Evolutionary conservation across 176 grass and related monocot genomes (phyloP).

Genomic region (Otatea glauca): DNA sequence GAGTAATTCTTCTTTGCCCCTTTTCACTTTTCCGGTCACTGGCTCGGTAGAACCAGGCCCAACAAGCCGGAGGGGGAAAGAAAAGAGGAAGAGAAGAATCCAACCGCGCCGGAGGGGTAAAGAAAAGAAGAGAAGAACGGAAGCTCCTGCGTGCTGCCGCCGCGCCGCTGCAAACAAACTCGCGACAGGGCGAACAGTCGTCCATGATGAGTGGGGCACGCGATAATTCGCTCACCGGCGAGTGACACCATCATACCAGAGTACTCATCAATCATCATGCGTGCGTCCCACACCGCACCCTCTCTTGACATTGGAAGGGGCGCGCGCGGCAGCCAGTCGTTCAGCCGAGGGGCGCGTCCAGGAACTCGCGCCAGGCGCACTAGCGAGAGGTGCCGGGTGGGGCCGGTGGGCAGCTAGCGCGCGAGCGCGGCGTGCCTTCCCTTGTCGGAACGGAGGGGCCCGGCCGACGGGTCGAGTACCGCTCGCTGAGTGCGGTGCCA

Average conservation of each 20-base stretch:
- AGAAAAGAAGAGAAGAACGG: neutral
- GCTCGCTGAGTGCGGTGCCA: neutral
- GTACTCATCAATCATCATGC: slow-evolving; percentile 46
- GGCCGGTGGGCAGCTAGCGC: neutral
- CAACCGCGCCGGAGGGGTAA: too few species aligned
- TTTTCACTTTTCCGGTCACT: neutral
- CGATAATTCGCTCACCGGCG: slow-evolving; percentile 38
- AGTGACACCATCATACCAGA: slow-evolving; percentile 39
- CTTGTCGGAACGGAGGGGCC: slow-evolving; percentile 46
- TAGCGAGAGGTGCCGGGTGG: neutral
- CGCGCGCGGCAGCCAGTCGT: neutral
- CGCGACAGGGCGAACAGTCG: neutral
- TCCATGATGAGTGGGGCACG: slow-evolving; percentile 28
- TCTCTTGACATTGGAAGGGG: neutral
- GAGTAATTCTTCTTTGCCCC: neutral
- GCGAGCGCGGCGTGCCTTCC: slow-evolving; percentile 43
- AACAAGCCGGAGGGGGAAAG: neutral
- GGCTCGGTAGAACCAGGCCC: slow-evolving; percentile 4
- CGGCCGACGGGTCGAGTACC: neutral
- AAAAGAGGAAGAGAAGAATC: too few species aligned
- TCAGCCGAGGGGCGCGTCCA: slow-evolving; percentile 19
- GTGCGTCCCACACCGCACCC: slow-evolving; percentile 16
- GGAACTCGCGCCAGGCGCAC: neutral
- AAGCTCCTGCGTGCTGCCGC: neutral
- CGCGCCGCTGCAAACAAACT: neutral